These are phyloP conservation scores for Manihot esculenta DNA, from an alignment of 441 rosid genomes.

Conservation along the genomic window DNA sequence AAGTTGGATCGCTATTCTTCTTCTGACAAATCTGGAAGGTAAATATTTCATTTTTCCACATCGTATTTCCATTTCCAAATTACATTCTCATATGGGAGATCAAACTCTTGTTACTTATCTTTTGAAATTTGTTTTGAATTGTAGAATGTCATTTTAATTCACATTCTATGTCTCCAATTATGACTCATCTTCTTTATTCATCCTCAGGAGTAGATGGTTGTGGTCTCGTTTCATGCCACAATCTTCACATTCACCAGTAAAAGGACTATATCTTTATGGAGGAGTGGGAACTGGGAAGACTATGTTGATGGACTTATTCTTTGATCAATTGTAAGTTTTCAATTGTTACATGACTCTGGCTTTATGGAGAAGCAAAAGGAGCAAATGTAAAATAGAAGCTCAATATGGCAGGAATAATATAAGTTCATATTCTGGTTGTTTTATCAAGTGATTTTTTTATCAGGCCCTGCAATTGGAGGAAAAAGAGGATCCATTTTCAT, in stretches of 20 bases:
- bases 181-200: constrained; percentile 6
- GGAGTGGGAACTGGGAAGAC: constrained; percentile 99
- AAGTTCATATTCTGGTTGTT: neutral
- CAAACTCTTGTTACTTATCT: neutral
- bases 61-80: constrained; percentile 10
- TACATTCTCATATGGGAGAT: constrained; percentile 3
- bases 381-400: neutral
- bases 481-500: constrained; percentile 95
- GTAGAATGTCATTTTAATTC: neutral
- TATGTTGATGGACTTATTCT: constrained; percentile 98
- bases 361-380: constrained; percentile 1
- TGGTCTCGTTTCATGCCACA: constrained; percentile 89
- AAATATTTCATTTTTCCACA: constrained; percentile 14
- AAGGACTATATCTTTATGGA: constrained; percentile 89
- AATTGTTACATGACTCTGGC: neutral
- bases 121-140: neutral
- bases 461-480: constrained; percentile 95
- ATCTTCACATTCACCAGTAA: constrained; percentile 69
- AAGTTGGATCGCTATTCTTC: constrained; percentile 79
- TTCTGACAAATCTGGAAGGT: constrained; percentile 81
- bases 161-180: constrained; percentile 7
- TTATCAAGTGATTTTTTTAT: constrained; percentile 12
- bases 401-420: neutral
- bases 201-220: constrained; percentile 87
- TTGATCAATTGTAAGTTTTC: constrained; percentile 67